Base-by-base conservation (phyloP, 179 eudicot genomes). In the Silene coronaria region DNA sequence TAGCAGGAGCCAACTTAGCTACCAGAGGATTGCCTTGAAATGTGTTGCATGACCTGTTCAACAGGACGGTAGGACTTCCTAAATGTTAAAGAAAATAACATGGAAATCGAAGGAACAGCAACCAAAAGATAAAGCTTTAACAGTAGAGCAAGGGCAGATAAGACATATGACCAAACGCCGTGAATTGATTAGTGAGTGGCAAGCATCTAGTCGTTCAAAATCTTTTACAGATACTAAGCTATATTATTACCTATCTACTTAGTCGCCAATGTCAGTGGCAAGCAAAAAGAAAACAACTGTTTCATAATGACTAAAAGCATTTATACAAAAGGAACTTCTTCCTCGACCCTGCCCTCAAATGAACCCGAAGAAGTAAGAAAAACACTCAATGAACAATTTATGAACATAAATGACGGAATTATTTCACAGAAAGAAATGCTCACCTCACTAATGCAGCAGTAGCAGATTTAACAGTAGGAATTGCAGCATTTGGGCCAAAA, bases 1-100 rank as follows among this genome's bases (percentile, higher is more conserved):
- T 74, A 51, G 97, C 93, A 45, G 99, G 85, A 78, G 80, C 80
- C 82, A 93, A 79, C 84, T 92, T 89, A 57, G 82, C 77, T 26
- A 86, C 75, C 42, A 82, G 64, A 16, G 93, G 90, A 65, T 80
- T 91, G 53, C 88, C 80, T 85, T 88, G 93, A 61, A 88, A 71
- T 75, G 77, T 76, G 81, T 78, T 75, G 78, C 70, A 85, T 57
- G 98, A 87, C 84, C 98, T 91, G 89, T 70, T 53, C 51, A 24
- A 10, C 63, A 83, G 51, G 19, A 63, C 58, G 19, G 58, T n/a
- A 53, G 7, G 24, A 17, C 14, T 53, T 45, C 32, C 8, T 38
- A 57, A 65, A 42, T 10, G 62, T 21, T 16, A 14, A 57, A 34
- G 23, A 16, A 36, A 70, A n/a, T 1, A 63, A 46, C 53, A 24